Percentiles rank a stretch among this genome's conserved stretches.
Evolutionary conservation across 495 filamentous ascomycete species (phyloP).

Genomic region (Aspergillus wentii): DNA sequence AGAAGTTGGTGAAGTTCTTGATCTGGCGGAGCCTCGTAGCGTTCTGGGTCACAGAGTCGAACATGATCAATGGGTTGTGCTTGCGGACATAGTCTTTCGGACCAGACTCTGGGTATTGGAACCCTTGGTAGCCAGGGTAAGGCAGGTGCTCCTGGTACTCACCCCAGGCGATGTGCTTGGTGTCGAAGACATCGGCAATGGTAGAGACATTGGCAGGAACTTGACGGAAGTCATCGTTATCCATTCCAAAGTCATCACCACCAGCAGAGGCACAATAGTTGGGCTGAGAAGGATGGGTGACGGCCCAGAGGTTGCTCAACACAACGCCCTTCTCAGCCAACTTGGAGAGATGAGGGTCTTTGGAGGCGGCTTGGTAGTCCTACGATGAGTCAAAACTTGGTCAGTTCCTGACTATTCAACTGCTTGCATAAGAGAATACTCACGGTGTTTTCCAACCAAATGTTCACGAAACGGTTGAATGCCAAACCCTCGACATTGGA

Average conservation of each 20-base stretch:
- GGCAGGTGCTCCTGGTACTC: slow-evolving; percentile 67
- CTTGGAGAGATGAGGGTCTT: slow-evolving; percentile 48
- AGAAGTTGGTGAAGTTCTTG: slow-evolving; percentile 64
- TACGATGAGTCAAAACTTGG: too few relatives aligned
- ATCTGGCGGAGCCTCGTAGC: slow-evolving; percentile 49
- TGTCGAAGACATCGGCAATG: slow-evolving; percentile 63
- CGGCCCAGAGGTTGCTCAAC: slow-evolving; percentile 57
- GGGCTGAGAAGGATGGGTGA: slow-evolving; percentile 65
- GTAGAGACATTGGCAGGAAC: slow-evolving; percentile 59
- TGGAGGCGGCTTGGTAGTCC: slow-evolving; percentile 49
- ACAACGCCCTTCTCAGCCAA: slow-evolving; percentile 57
- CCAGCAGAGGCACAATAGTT: slow-evolving; percentile 63
- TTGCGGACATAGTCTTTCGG: slow-evolving; percentile 67
- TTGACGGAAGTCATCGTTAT: slow-evolving; percentile 56
- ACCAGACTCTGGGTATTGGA: slow-evolving; percentile 42
- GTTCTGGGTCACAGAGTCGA: slow-evolving; percentile 51
- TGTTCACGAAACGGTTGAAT: slow-evolving; percentile 62
- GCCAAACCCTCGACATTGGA: slow-evolving; percentile 56
- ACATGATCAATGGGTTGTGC: slow-evolving; percentile 64
- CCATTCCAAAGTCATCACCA: slow-evolving; percentile 66
- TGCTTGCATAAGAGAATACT: too few relatives aligned
- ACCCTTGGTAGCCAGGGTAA: slow-evolving; percentile 60
- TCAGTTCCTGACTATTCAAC: too few relatives aligned
- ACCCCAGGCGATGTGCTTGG: slow-evolving; percentile 62
- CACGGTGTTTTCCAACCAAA: slow-evolving; percentile 74